Percentiles rank a stretch among this genome's conserved stretches.
phyloP scores from a whole-genome alignment of 176 grass and related monocot genomes.

The Oryza rufipogon region DNA sequence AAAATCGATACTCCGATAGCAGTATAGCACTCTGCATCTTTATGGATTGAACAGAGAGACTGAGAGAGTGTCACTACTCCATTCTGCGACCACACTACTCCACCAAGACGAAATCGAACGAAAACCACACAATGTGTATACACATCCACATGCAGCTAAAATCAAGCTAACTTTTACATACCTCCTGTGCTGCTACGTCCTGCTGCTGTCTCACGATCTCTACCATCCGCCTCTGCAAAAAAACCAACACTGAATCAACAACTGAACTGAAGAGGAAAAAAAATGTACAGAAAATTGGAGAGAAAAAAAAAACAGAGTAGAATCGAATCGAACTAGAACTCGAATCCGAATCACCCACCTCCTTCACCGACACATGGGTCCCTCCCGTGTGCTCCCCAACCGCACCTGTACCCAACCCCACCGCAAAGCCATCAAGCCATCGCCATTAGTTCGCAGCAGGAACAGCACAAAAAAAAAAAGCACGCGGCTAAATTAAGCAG shows the following conservation, averaged over 20 bases:
- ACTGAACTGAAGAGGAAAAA: not conserved
- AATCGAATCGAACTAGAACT: not conserved
- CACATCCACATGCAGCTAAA: not conserved
- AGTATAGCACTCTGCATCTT: not conserved
- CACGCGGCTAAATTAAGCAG: not conserved
- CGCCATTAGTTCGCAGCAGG: not conserved
- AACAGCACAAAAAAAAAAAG: not conserved
- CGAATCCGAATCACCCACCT: slow-evolving; percentile 33
- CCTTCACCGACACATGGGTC: slow-evolving; percentile 16
- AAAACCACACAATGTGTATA: not conserved
- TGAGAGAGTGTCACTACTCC: not conserved
- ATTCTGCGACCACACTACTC: not conserved
- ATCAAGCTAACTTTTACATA: slow-evolving; percentile 41
- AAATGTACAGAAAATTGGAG: not conserved
- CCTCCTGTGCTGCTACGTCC: slow-evolving; percentile 45
- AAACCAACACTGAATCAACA: not conserved
- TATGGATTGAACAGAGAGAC: not conserved
- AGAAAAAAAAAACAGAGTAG: not conserved
- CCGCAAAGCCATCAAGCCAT: not conserved
- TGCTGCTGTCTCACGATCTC: slow-evolving; percentile 32
- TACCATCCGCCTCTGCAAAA: slow-evolving; percentile 40
- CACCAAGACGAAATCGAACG: not conserved
- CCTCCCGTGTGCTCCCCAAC: slow-evolving; percentile 23
- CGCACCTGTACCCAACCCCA: not conserved
- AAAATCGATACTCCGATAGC: not conserved